Base-by-base conservation (phyloP, 2,329 filamentous ascomycete species). In the Aspergillus carbonarius region DNA sequence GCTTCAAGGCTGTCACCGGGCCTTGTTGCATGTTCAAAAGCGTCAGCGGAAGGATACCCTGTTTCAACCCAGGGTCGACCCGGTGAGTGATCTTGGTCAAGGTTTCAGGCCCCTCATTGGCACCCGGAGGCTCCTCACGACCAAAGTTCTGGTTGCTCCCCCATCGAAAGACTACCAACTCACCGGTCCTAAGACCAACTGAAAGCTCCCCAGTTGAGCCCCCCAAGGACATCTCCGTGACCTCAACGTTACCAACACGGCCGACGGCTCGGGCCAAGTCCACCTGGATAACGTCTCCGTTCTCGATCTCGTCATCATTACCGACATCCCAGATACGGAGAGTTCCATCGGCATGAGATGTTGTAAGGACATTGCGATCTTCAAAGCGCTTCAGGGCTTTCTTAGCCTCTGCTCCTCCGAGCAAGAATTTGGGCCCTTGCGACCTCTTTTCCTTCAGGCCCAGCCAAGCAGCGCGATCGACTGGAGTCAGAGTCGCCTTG, bases 301-400 rank as follows among this genome's bases (percentile, higher is more conserved):
- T 98, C 74, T 99, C 95, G 52, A 99, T 90, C 68, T 97, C 91
- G 70, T 99, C 95, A 13, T 87, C 90, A 68, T 96, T 90, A 0
- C 95, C 95, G 18, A 89, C 86, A 74, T 99, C 95, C 92, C 93
- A 99, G 6, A 98, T 80, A 32, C 93, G 84, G n/a, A 99, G 82
- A 0, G 90, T 96, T 54, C 93, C 92, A 74, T 99, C 95, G 3
- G 89, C 92, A 73, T 99, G 93, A 0, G 92, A 89, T 4, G 91
- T 91, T 61, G 93, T 89, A 6, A 96, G 83, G 46, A 98, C 85
- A 58, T 92, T 96, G 49, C 95, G 85, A 60, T 88, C 84, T 69
- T 96, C 92, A 66, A 91, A 93, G 61, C 91, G 82, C 67, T 91
- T 90, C 40, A 91, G 79, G 6, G 88, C 85, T 62, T 87, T 85